Base-by-base conservation (phyloP, 2,329 filamentous ascomycete species). In the Lasiodiplodia sp. region DNA sequence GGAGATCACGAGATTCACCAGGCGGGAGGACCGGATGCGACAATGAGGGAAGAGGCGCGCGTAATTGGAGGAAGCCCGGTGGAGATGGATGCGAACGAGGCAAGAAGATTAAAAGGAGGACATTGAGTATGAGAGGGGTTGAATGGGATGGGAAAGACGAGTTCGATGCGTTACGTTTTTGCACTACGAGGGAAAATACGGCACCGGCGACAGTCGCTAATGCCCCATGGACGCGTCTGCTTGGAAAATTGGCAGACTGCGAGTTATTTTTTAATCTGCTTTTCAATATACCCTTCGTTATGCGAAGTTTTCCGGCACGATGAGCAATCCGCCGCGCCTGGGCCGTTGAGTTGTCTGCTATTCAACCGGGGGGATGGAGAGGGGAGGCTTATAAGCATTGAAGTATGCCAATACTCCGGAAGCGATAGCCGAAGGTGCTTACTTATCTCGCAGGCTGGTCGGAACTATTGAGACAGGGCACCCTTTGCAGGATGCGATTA, bases 1-100 rank as follows among this genome's bases (percentile, higher is more conserved):
- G 66, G 56, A 23, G 66, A 68, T 23, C 49, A 53, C 14, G 66
- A 68, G 49, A 63, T 68, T 34, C 23, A 40, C 21, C 55, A 68
- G 16, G 28, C 55, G 28, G 60, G 60, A 4, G 37, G 44, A 2
- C 57, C 57, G 23, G 57, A 28, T 11, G 37, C 37, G 37, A 12
- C 51, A 12, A 31, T 11, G 12, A 31, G 51, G 34, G 64, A 66
- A 8, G 47, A 66, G 21, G 38, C 38, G 34, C n/a, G 44, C 18
- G 28, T 52, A 2, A 11, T 52, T 3, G 60, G 60, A 18, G 16
- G 38, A 11, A 66, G 64, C n/a, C 52, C 52, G 2, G 34, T 56
- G 4, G 51, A 56, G 64, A 66, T 57, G 37, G 64, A 66, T 25
- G 52, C 58, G 28, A 40, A 38, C 10, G 23, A 44, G 18, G 56